phyloP scores from a whole-genome alignment of 495 filamentous ascomycete genomes.

The Lasiosphaeria ovina region DNA sequence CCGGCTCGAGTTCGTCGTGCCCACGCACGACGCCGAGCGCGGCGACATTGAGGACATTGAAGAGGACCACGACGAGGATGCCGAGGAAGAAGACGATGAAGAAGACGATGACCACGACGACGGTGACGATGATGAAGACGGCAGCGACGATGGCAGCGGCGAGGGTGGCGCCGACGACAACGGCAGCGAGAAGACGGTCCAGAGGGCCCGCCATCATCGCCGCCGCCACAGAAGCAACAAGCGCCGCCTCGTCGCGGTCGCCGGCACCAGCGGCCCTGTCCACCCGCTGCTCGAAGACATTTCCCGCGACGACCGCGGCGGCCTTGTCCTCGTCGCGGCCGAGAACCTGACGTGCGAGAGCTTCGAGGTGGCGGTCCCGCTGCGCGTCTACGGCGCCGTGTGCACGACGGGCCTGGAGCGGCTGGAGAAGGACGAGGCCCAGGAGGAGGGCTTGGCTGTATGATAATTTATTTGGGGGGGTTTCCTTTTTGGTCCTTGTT shows the following conservation, averaged over 20 bases:
- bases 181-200: neutral
- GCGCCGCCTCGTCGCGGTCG: too few relatives aligned
- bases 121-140: slow-evolving; percentile 7
- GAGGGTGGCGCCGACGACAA: slow-evolving; percentile 1
- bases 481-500: neutral
- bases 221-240: neutral
- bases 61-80: slow-evolving; percentile 15
- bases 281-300: slow-evolving; percentile 59
- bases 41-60: slow-evolving; percentile 5
- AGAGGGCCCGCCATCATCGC: neutral
- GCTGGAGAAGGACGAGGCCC: slow-evolving; percentile 48
- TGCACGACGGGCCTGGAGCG: slow-evolving; percentile 42
- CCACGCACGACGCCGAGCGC: slow-evolving; percentile 17
- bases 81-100: slow-evolving; percentile 14
- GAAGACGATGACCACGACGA: slow-evolving; percentile 3
- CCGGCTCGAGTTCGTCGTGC: slow-evolving; percentile 82
- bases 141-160: neutral
- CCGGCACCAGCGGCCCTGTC: neutral
- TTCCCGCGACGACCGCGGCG: slow-evolving; percentile 68
- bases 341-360: slow-evolving; percentile 80
- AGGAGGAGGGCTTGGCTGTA: slow-evolving; percentile 49
- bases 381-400: slow-evolving; percentile 76
- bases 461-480: slow-evolving; percentile 25
- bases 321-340: slow-evolving; percentile 62
- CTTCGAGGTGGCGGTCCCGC: slow-evolving; percentile 82